phyloP scores from a whole-genome alignment of 2,329 filamentous ascomycete genomes.

The Esteya vermicola region DNA sequence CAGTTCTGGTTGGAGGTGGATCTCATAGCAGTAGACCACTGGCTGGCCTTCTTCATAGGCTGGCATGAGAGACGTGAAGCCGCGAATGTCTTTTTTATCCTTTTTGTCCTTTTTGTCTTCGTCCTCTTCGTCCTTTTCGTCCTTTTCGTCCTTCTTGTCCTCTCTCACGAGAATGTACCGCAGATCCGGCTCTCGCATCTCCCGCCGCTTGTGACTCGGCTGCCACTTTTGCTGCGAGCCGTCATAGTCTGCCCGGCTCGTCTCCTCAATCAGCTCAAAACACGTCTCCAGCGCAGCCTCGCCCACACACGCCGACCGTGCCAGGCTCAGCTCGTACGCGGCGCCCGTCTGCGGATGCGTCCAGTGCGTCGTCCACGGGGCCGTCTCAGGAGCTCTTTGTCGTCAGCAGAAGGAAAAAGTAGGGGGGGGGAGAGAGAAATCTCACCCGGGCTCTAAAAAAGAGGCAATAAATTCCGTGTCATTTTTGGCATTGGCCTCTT shows the following conservation, averaged over 20 bases:
- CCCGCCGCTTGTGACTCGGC: constrained; percentile 40
- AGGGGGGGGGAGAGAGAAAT: no score
- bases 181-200: constrained; percentile 56
- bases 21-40: constrained; percentile 67
- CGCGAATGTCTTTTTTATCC: constrained; percentile 20
- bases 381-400: not conserved
- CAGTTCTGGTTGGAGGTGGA: constrained; percentile 47
- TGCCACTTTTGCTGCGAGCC: constrained; percentile 50
- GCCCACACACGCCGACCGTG: constrained; percentile 22
- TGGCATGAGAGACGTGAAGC: constrained; percentile 58
- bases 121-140: not conserved
- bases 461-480: no score
- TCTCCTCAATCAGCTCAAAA: constrained; percentile 43
- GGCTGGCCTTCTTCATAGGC: constrained; percentile 50
- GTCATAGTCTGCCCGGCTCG: constrained; percentile 51
- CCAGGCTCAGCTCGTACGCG: constrained; percentile 30
- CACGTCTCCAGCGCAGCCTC: constrained; percentile 35
- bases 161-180: constrained; percentile 47
- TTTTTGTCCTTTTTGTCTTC: not conserved
- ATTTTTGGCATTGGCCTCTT: no score
- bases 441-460: no score
- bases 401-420: no score
- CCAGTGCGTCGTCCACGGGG: constrained; percentile 26
- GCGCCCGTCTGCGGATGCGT: constrained; percentile 29
- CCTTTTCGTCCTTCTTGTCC: not conserved